Percentiles rank a stretch among this genome's conserved stretches.
Evolutionary conservation across 768 basidiomycete species (phyloP).

Genomic region (Phanerochaete carnosa): DNA sequence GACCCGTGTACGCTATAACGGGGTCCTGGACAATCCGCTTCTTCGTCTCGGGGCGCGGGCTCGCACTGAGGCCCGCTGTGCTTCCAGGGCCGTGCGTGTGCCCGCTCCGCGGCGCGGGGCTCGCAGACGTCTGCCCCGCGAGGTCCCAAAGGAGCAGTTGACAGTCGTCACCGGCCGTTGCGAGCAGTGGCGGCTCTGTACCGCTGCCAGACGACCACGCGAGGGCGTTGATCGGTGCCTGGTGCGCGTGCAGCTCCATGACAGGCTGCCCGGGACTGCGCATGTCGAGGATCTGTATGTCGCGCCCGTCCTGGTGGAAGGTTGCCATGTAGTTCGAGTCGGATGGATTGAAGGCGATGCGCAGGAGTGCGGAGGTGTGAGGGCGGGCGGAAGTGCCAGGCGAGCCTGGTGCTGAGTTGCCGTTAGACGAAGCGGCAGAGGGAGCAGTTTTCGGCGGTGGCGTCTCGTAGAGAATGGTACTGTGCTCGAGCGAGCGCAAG

Average conservation of each 20-base stretch:
- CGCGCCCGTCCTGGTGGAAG: slow-evolving; percentile 89
- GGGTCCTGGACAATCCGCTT: slow-evolving; percentile 73
- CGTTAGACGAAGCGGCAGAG: slow-evolving; percentile 39
- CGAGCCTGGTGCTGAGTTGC: slow-evolving; percentile 26
- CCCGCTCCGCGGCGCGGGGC: slow-evolving; percentile 45
- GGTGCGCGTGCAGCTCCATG: slow-evolving; percentile 84
- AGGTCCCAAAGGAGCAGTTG: slow-evolving; percentile 95
- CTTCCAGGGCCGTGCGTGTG: slow-evolving; percentile 24
- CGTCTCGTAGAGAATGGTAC: slow-evolving; percentile 96
- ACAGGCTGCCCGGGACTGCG: slow-evolving; percentile 94
- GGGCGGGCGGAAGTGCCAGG: slow-evolving; percentile 62
- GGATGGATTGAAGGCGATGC: slow-evolving; percentile 88
- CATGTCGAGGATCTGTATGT: slow-evolving; percentile 95
- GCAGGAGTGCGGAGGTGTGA: slow-evolving; percentile 75
- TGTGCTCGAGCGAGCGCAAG: slow-evolving; percentile 93
- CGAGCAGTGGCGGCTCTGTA: slow-evolving; percentile 72
- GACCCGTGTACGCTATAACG: slow-evolving; percentile 79
- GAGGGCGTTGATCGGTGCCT: slow-evolving; percentile 77
- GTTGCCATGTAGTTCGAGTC: slow-evolving; percentile 96
- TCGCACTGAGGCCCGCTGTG: slow-evolving; percentile 69
- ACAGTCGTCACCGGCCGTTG: slow-evolving; percentile 90
- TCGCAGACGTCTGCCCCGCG: slow-evolving; percentile 58
- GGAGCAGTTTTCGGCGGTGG: slow-evolving; percentile 73
- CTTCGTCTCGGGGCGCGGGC: slow-evolving; percentile 74
- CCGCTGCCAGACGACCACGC: slow-evolving; percentile 72